phyloP scores from a whole-genome alignment of 495 filamentous ascomycete genomes.

The Daldinia caldariorum region DNA sequence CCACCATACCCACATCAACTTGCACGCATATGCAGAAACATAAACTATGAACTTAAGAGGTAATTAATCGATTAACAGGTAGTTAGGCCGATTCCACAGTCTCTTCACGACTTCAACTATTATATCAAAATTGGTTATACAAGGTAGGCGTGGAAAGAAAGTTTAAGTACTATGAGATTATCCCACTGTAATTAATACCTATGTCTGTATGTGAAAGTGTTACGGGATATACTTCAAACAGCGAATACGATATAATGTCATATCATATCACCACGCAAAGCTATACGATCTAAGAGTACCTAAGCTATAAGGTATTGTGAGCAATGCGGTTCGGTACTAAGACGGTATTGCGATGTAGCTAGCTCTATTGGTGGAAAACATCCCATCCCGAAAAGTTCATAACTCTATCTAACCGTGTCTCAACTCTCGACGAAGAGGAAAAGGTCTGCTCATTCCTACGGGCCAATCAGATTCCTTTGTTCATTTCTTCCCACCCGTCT shows the following conservation, averaged over 20 bases:
- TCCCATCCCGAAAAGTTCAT: not conserved
- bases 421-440: not conserved
- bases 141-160: not conserved
- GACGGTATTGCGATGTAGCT: too few species aligned
- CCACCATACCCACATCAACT: not conserved
- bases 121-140: not conserved
- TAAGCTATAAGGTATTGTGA: too few species aligned
- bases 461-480: not conserved
- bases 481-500: not conserved
- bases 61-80: too few species aligned
- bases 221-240: not conserved
- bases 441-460: not conserved
- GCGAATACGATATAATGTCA: not conserved
- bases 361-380: not conserved
- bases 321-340: too few species aligned
- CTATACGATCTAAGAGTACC: not conserved
- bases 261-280: not conserved
- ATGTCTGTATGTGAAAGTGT: not conserved
- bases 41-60: not conserved
- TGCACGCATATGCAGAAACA: not conserved
- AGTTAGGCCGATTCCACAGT: too few species aligned
- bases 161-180: not conserved
- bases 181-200: not conserved
- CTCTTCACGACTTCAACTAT: not conserved
- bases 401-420: not conserved